A percentile compares a stretch with the other conserved stretches of the same genome.
Conservation (phyloP, 1,284 basidiomycete species). For the Ustilago sp. region DNA sequence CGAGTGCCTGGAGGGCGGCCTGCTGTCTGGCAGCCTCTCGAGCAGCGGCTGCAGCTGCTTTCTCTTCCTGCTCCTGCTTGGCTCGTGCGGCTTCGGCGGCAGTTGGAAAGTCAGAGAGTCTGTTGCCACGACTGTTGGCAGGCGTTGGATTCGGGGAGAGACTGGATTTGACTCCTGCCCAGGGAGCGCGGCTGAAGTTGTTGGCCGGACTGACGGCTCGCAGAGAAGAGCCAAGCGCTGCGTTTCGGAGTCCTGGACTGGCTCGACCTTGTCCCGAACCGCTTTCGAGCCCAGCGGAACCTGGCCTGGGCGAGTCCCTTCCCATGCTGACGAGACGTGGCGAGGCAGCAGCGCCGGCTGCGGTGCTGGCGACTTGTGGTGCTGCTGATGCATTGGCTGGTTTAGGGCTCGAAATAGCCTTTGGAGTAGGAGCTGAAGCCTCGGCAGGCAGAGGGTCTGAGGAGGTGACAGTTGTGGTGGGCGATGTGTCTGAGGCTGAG, state of each 20-base stretch:
- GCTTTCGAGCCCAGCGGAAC: conserved; percentile 40
- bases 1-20: conserved; percentile 56
- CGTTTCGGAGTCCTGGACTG: conserved; percentile 56
- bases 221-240: conserved; percentile 41
- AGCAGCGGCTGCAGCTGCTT: conserved; percentile 57
- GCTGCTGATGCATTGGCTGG: conserved; percentile 20
- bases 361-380: conserved; percentile 8
- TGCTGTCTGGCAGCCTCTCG: conserved; percentile 57
- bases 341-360: conserved; percentile 32
- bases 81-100: conserved; percentile 64
- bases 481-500: conserved; percentile 8
- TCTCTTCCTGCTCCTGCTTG: conserved; percentile 63
- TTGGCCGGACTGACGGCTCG: conserved; percentile 44
- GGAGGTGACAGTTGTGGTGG: conserved; percentile 1
- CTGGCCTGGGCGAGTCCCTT: conserved; percentile 43
- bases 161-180: conserved; percentile 53
- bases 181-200: conserved; percentile 51
- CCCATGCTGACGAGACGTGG: conserved; percentile 58
- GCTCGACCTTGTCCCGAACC: conserved; percentile 37
- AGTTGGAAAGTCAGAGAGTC: conserved; percentile 64
- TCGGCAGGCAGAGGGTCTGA: conserved; percentile 36
- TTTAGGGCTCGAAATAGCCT: conserved; percentile 31
- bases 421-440: conserved; percentile 29
- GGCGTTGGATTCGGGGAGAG: conserved; percentile 28
- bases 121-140: conserved; percentile 16